These are phyloP conservation scores for Metschnikowia drakensbergensis DNA, from an alignment of 805 yeast genomes.

Conservation along the genomic window DNA sequence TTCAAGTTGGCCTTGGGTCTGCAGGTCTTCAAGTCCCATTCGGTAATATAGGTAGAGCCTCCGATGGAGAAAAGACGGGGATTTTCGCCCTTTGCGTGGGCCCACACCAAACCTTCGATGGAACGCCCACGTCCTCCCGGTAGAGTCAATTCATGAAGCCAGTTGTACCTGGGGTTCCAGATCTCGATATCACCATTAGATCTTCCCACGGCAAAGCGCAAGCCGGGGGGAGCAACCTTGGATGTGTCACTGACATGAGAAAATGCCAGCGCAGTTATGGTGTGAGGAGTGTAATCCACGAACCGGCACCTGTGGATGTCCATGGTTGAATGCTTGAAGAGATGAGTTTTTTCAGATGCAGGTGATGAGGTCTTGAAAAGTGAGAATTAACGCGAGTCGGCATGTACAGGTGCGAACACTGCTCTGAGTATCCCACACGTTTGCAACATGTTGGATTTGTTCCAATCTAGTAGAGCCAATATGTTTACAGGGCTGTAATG, in stretches of 20 bases:
- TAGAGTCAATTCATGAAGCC: constrained; percentile 72
- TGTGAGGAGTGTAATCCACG: constrained; percentile 82
- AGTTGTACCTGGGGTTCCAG: constrained; percentile 82
- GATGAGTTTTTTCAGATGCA: constrained; percentile 16
- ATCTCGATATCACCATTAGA: constrained; percentile 93
- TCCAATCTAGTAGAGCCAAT: not conserved
- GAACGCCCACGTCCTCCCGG: constrained; percentile 81
- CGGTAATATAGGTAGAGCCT: constrained; percentile 86
- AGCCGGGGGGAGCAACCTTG: constrained; percentile 43
- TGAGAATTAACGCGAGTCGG: constrained; percentile 3
- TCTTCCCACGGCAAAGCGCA: constrained; percentile 87
- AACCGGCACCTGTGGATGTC: constrained; percentile 88
- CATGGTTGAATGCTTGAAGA: constrained; percentile 34
- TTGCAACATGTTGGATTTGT: not conserved
- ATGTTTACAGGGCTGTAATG: not conserved
- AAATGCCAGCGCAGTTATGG: constrained; percentile 77
- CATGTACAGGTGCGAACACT: constrained; percentile 4
- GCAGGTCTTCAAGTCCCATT: constrained; percentile 82
- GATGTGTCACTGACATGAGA: constrained; percentile 42
- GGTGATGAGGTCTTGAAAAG: constrained; percentile 13
- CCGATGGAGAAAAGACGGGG: constrained; percentile 88
- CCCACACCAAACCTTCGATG: constrained; percentile 88
- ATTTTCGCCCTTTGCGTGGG: constrained; percentile 40
- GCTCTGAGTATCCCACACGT: not conserved
- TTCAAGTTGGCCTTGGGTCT: constrained; percentile 72